Base-by-base conservation (phyloP, 768 basidiomycete species). In the Dentipellis sp. region DNA sequence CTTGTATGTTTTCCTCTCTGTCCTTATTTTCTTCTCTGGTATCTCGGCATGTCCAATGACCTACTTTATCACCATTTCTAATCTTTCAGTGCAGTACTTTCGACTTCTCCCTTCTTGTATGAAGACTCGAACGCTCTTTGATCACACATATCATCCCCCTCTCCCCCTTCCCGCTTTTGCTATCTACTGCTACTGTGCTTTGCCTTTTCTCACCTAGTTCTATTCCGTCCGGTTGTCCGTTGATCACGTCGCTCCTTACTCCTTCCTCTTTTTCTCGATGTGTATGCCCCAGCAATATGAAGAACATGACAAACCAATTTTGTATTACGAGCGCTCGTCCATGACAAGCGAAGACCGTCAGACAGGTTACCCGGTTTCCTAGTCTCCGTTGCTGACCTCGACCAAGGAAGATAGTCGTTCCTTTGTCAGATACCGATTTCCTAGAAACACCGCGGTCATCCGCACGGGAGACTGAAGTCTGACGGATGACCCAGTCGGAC, bases 21-120 rank as follows among this genome's bases (percentile, higher is more conserved):
- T 49, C 38, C 58, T 19, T 45, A 29, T 46, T 59, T 47, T 47
- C 53, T 52, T 52, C 48, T 38, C 53, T 36, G 42, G 42, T 19
- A 9, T 17, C n/a, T 45, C 19, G 42, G 16, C 42, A 45, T n/a
- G 42, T 45, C 40, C 50, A 55, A 50, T 34, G 56, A 61, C 35
- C 7, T 56, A 55, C 47, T 19, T 23, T 55, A 55, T 12, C 17
- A 12, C n/a, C 22, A 39, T 12, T 55, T 55, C 36, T 48, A 49
- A n/a, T 36, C 21, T 19, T 36, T 11, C 11, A 6, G n/a, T 53
- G 12, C n/a, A n/a, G 51, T 52, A 23, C 42, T 19, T 35, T 17
- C 42, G 29, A 21, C 14, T 46, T 53, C 42, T 10, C 51, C 16
- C 51, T 37, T 53, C 53, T 21, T 46, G 39, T 37, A 37, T 21